phyloP scores from a whole-genome alignment of 208 protist genomes.

The Sergeia podlipaevii region DNA sequence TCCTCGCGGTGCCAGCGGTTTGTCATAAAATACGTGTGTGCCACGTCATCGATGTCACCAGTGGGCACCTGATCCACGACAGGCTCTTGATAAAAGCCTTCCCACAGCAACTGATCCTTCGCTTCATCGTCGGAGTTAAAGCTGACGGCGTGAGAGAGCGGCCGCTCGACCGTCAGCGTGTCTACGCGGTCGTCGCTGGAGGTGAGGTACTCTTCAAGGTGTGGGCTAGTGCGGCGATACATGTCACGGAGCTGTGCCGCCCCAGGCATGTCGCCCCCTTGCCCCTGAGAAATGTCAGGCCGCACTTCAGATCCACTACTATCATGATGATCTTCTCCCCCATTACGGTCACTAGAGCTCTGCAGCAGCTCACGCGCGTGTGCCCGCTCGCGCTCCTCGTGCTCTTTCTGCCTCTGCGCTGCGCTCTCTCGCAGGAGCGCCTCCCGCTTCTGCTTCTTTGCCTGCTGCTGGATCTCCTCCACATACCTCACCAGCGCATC shows the following conservation, averaged over 20 bases:
- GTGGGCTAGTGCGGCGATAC: slow-evolving; percentile 53
- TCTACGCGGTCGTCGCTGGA: slow-evolving; percentile 59
- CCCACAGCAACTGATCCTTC: slow-evolving; percentile 84
- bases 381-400: slow-evolving; percentile 29
- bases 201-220: slow-evolving; percentile 87
- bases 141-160: slow-evolving; percentile 70
- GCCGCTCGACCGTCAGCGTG: slow-evolving; percentile 75
- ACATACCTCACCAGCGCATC: slow-evolving; percentile 84
- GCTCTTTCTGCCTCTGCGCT: slow-evolving; percentile 32
- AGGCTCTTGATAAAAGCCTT: slow-evolving; percentile 85
- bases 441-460: slow-evolving; percentile 53
- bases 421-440: slow-evolving; percentile 64
- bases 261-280: too few relatives aligned
- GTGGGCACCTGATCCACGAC: slow-evolving; percentile 83
- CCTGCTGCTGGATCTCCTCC: slow-evolving; percentile 74
- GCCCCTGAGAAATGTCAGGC: neutral
- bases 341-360: too few relatives aligned
- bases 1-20: slow-evolving; percentile 91
- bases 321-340: slow-evolving; percentile 1
- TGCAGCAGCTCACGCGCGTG: slow-evolving; percentile 47
- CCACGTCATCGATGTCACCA: slow-evolving; percentile 76
- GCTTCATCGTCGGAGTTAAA: slow-evolving; percentile 89
- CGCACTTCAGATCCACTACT: neutral
- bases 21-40: slow-evolving; percentile 73
- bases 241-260: slow-evolving; percentile 25